Base-by-base conservation (phyloP, 1,284 basidiomycete genomes). In the Leccinum proliferum region DNA sequence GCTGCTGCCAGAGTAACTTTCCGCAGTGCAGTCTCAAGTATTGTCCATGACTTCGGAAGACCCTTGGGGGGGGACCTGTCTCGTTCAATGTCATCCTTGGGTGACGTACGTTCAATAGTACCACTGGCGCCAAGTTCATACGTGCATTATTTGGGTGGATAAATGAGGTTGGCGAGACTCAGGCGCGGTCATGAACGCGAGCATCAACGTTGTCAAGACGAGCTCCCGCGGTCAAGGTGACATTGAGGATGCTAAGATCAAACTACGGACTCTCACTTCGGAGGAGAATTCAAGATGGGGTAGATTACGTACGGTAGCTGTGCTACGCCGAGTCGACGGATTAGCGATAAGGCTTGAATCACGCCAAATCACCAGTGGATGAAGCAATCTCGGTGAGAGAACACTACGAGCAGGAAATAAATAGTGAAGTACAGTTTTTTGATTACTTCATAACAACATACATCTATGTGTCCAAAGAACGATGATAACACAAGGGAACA, bases 181-280 rank as follows among this genome's bases (percentile, higher is more conserved):
- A 1, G 94, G 95, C 0, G 94, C 96, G 0, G 94, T 97, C 80
- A 93, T 83, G 75, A 92, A 93, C 21, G 21, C 21, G 21, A 21
- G 21, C 29, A 91, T 74, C 57, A 98, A 76, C 0, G 95, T 93
- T 75, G 93, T 92, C 39, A 97, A 78, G 29, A 96, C 94, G 68
- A 98, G 96, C 93, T 1, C 83, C 82, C 0, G 95, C 95, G 6
- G 82, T 77, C 7, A 96, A 80, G 48, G 96, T 96, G 68, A 98
- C 92, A 71, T 98, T 98, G 68, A 98, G 87, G 11, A 98, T 96
- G 69, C 98, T 97, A 59, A 97, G 6, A 94, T 91, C 11, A 94
- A 80, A 21, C 90, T 91, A 59, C 12, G 25, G 8, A 61, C 37
- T 29, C 32, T 62, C 25, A 69, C 37, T 39, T 21, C 21, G 21